Conservation (phyloP, 1,284 basidiomycete genomes). For the Ustilago tritici region DNA sequence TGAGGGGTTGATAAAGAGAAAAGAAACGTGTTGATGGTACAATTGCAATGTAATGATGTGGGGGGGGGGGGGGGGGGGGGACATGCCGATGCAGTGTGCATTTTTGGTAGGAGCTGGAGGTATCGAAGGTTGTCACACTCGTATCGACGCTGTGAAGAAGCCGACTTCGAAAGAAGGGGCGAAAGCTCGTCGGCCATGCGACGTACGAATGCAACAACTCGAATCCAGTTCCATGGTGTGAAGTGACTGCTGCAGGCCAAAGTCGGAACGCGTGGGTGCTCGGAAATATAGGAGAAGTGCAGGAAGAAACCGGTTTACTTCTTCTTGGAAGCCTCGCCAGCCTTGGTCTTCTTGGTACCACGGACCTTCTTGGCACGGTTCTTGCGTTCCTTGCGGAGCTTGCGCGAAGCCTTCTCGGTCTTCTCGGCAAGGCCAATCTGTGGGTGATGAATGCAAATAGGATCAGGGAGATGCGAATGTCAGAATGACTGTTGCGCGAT, state of each 20-base stretch:
- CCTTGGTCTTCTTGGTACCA: conserved; percentile 73
- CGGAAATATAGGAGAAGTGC: conserved; percentile 11
- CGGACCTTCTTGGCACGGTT: conserved; percentile 96
- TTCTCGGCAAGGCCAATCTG: conserved; percentile 80
- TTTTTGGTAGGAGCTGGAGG: conserved; percentile 8
- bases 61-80: background rate
- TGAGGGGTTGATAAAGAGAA: conserved; percentile 9
- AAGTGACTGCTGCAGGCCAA: conserved; percentile 31
- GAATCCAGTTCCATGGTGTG: conserved; percentile 10
- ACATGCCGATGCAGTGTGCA: conserved; percentile 34
- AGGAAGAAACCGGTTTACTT: conserved; percentile 47
- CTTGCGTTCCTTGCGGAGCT: conserved; percentile 99
- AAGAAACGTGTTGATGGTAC: conserved; percentile 47
- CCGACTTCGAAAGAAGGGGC: conserved; percentile 53
- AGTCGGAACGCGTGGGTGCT: background rate
- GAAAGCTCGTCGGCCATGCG: conserved; percentile 45
- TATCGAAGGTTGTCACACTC: conserved; percentile 6
- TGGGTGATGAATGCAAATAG: conserved; percentile 1
- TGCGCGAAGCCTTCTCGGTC: conserved; percentile 91
- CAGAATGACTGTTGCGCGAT: conserved; percentile 10
- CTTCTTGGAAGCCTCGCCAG: conserved; percentile 61
- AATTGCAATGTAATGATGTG: conserved; percentile 34
- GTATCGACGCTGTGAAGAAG: conserved; percentile 21
- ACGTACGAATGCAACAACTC: conserved; percentile 11
- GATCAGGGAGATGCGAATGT: conserved; percentile 10